phyloP scores from a whole-genome alignment of 768 basidiomycete species.

The Termitomyces sp. region DNA sequence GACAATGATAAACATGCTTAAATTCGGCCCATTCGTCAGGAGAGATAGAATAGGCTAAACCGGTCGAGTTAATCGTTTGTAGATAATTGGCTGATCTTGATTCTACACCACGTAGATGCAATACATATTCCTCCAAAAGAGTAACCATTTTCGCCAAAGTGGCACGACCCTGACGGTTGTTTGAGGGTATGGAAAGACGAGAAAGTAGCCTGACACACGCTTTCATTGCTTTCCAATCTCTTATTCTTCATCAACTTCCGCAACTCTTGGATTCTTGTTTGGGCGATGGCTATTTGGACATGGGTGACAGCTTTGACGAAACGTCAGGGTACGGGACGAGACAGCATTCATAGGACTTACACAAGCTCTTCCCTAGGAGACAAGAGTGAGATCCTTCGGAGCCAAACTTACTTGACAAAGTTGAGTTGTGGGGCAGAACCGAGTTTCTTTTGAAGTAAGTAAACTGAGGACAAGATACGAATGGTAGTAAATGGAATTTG shows the following conservation, averaged over 20 bases:
- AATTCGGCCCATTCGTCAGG: conserved; percentile 76
- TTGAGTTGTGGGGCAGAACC: conserved; percentile 31
- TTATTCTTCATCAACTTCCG: conserved; percentile 18
- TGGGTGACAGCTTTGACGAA: conserved; percentile 47
- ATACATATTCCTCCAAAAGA: conserved; percentile 57
- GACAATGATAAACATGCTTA: conserved; percentile 88
- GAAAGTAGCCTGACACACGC: background rate
- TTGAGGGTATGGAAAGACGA: background rate
- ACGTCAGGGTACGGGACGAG: conserved; percentile 2
- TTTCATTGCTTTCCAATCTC: conserved; percentile 2
- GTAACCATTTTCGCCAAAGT: conserved; percentile 43
- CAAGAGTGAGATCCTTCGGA: conserved; percentile 80
- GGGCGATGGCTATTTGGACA: conserved; percentile 60
- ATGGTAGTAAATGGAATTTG: conserved; percentile 60
- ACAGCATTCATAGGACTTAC: conserved; percentile 29
- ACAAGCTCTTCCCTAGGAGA: conserved; percentile 65
- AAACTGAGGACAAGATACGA: conserved; percentile 77
- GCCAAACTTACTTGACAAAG: conserved; percentile 74
- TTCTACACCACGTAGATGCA: conserved; percentile 45
- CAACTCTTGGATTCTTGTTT: conserved; percentile 50
- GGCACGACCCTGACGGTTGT: conserved; percentile 9
- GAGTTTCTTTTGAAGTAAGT: conserved; percentile 70
- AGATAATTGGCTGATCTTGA: conserved; percentile 23
- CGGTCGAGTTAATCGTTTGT: conserved; percentile 37
- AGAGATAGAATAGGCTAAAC: conserved; percentile 61